Conservation (phyloP, 1,139 yeast genomes). For the Pichiaceae sp. region DNA sequence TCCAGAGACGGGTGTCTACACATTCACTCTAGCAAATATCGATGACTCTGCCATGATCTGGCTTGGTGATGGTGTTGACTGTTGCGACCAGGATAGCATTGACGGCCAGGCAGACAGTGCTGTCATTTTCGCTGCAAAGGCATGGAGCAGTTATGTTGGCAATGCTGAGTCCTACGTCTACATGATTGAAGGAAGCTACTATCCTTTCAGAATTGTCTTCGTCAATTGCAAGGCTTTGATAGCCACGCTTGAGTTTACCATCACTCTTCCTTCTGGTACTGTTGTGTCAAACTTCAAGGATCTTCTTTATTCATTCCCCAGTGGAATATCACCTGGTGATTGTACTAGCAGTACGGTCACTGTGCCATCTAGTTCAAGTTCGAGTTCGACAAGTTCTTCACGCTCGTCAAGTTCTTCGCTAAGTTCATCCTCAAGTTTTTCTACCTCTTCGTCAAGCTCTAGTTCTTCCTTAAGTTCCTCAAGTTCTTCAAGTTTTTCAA, state of each 20-base stretch:
- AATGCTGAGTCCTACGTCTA: conserved; percentile 5
- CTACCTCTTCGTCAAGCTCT: neutral
- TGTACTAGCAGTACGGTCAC: neutral
- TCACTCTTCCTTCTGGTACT: neutral
- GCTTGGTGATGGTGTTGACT: conserved; percentile 10
- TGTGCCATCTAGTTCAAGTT: neutral
- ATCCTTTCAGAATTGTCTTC: conserved; percentile 20
- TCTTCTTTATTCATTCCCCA: neutral
- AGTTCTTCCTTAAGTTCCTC: neutral
- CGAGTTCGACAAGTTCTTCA: neutral
- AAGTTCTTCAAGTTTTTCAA: neutral
- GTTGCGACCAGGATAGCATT: conserved; percentile 6
- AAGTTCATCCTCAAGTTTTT: neutral
- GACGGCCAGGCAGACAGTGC: neutral
- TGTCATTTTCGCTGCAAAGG: neutral
- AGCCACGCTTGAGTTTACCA: neutral
- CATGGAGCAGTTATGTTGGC: neutral
- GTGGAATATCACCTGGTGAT: neutral
- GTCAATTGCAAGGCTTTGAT: conserved; percentile 3
- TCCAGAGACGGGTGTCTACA: conserved; percentile 9
- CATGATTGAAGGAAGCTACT: conserved; percentile 13
- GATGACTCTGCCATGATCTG: conserved; percentile 11
- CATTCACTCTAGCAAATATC: conserved; percentile 5
- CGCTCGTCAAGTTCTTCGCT: neutral
- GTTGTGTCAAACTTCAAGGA: neutral